Conservation (phyloP, 331 rosid species). For the Acacia pycnantha region DNA sequence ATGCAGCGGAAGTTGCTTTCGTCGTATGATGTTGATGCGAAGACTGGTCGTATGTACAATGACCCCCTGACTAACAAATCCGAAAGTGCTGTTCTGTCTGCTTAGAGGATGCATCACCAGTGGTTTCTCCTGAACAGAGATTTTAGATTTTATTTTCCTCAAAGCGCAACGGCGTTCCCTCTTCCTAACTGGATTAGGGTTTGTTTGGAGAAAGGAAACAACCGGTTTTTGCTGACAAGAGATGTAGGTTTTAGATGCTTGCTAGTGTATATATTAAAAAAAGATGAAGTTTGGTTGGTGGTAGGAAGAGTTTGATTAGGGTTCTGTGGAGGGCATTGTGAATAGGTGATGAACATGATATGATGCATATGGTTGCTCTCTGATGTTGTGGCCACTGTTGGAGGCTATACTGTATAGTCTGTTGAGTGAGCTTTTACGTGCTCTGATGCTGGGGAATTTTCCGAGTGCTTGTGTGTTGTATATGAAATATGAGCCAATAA, state of each 20-base stretch:
- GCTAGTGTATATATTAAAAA: not conserved
- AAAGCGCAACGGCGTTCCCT: not conserved
- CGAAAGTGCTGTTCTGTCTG: conserved; percentile 60
- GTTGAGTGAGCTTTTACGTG: conserved; percentile 41
- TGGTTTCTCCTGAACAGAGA: not conserved
- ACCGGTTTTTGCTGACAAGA: conserved; percentile 23
- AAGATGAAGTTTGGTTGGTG: conserved; percentile 15
- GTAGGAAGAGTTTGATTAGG: conserved; percentile 18
- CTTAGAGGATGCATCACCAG: conserved; percentile 33
- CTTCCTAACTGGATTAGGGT: not conserved
- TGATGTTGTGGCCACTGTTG: conserved; percentile 31
- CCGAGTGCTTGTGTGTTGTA: not conserved
- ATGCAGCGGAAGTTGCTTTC: conserved; percentile 68
- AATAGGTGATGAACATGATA: conserved; percentile 9
- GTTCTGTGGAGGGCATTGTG: conserved; percentile 15
- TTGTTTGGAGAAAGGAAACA: not conserved
- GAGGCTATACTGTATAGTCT: conserved; percentile 56
- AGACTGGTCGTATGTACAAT: conserved; percentile 28
- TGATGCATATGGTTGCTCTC: conserved; percentile 17
- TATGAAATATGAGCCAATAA: not conserved
- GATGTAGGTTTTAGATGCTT: conserved; percentile 24
- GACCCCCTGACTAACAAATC: conserved; percentile 43
- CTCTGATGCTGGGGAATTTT: conserved; percentile 2
- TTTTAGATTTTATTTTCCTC: conserved; percentile 6
- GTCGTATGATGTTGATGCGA: conserved; percentile 43